Evolutionary conservation across 352 stramenopile species (phyloP).

Genomic region (Pythium grandisporangium): DNA sequence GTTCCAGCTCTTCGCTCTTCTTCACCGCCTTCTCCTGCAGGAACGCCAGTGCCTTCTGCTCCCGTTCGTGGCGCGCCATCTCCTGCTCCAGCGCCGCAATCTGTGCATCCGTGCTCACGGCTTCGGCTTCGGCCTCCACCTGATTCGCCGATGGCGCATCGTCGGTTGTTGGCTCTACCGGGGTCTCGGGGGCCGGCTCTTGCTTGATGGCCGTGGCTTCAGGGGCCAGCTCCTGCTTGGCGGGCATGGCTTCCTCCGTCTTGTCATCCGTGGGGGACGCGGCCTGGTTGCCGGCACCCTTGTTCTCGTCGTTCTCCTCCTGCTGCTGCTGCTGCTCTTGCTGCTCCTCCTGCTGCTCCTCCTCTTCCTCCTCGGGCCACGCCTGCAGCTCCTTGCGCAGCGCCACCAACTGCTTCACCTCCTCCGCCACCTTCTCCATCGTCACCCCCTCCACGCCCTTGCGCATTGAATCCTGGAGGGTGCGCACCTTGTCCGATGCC

Average conservation of each 20-base stretch:
- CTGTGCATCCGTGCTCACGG: conserved; percentile 1
- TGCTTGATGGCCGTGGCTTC: not conserved
- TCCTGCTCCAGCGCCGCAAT: conserved; percentile 17
- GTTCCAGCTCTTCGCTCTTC: conserved; percentile 8
- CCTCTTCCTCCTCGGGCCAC: conserved; percentile 21
- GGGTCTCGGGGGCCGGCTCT: conserved; percentile 5
- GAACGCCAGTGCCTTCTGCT: conserved; percentile 6
- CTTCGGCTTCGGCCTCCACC: not conserved
- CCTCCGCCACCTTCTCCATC: conserved; percentile 35
- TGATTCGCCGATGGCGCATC: conserved; percentile 6
- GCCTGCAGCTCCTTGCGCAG: conserved; percentile 64
- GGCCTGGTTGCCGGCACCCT: conserved; percentile 20
- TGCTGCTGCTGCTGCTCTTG: conserved; percentile 11
- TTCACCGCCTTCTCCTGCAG: conserved; percentile 10
- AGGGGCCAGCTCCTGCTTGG: conserved; percentile 2
- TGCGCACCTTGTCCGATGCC: conserved; percentile 36
- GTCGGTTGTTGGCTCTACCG: conserved; percentile 10
- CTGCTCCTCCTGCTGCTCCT: conserved; percentile 14
- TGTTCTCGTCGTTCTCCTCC: conserved; percentile 14
- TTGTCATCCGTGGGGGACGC: conserved; percentile 1
- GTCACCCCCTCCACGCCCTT: conserved; percentile 29
- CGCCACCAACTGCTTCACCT: conserved; percentile 48
- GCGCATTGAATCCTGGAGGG: conserved; percentile 37
- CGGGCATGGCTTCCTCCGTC: not conserved
- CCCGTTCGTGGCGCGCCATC: conserved; percentile 6